Base-by-base conservation (phyloP, 805 yeast species). In the Nakazawaea pomicola region DNA sequence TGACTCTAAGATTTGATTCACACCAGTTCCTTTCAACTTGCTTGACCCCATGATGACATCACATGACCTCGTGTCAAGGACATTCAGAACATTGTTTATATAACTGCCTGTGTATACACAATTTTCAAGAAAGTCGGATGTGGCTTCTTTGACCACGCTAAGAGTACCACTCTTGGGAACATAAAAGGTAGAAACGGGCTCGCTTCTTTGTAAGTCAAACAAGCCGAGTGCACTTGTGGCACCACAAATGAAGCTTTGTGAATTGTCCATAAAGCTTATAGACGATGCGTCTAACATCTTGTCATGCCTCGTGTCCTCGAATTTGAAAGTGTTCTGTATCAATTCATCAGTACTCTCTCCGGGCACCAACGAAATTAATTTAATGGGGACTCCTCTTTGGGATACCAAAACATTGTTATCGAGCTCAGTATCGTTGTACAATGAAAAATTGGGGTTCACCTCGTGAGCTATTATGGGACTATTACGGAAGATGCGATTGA, bases 351-450 rank as follows among this genome's bases (percentile, higher is more conserved):
- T 53, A 12, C 39, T 48, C 40, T 42, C 51, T 21, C 32, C 45
- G 4, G 53, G 57, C 12, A 47, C 35, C 12, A 53, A 46, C 25
- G 47, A 55, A 16, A 46, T 43, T 24, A 67, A 38, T 39, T 60
- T 67, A 24, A 69, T 39, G 0, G 74, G 74, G 6, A 62, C 24
- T 17, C 63, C 56, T 32, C 55, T 51, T 2, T 57, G 55, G 0
- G 64, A 56, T 0, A 61, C 38, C 2, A 67, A 38, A 1, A 60
- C 43, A 12, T 45, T 46, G 18, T 62, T 60, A 32, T 38, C 17
- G 4, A 17, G 7, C 12, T 29, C 27, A 3, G 9, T 2, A 6
- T 27, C 24, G 19, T 36, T 29, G 44, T 57, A 65, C n/a, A 65
- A 40, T 0, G 68, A 58, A 18, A 68, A 60, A 1, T 40, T 33